A percentile compares a stretch with the other conserved stretches of the same genome.
These are phyloP conservation scores for Trichothecium sympodiale DNA, from an alignment of 2,329 filamentous ascomycete genomes.

Conservation along the genomic window DNA sequence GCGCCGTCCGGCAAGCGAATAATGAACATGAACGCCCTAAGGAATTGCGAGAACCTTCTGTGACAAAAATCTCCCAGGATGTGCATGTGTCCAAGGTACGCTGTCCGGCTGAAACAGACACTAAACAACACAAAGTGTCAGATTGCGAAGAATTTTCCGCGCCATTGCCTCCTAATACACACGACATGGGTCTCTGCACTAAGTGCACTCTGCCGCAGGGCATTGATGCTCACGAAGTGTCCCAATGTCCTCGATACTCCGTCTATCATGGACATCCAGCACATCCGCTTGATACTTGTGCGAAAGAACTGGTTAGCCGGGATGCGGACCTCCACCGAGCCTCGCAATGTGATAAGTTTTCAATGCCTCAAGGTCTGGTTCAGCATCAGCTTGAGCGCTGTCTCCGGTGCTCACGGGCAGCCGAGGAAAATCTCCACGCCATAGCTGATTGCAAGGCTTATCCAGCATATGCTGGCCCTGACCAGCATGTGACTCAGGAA, in stretches of 20 bases:
- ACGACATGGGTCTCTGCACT: neutral
- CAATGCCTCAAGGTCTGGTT: constrained; percentile 4
- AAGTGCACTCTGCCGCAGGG: neutral
- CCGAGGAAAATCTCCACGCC: too few species aligned
- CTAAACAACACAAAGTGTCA: neutral
- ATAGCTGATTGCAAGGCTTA: too few species aligned
- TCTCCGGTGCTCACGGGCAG: neutral
- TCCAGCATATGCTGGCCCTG: too few species aligned
- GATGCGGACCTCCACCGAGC: neutral
- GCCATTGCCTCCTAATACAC: neutral
- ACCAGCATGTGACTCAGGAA: too few species aligned
- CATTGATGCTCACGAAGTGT: too few species aligned
- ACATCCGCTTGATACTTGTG: too few species aligned
- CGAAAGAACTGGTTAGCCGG: neutral
- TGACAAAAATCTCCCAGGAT: too few species aligned
- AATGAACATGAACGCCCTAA: too few species aligned
- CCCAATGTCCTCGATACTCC: too few species aligned
- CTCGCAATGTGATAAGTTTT: constrained; percentile 4
- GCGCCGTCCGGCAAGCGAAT: too few species aligned
- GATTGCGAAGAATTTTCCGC: neutral
- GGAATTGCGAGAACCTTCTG: too few species aligned
- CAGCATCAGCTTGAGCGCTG: constrained; percentile 4
- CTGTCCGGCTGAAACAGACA: neutral
- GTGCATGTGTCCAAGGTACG: constrained; percentile 1
- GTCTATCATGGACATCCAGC: too few species aligned